phyloP scores from a whole-genome alignment of 2,329 filamentous ascomycete species.

The Anisogramma anomala region DNA sequence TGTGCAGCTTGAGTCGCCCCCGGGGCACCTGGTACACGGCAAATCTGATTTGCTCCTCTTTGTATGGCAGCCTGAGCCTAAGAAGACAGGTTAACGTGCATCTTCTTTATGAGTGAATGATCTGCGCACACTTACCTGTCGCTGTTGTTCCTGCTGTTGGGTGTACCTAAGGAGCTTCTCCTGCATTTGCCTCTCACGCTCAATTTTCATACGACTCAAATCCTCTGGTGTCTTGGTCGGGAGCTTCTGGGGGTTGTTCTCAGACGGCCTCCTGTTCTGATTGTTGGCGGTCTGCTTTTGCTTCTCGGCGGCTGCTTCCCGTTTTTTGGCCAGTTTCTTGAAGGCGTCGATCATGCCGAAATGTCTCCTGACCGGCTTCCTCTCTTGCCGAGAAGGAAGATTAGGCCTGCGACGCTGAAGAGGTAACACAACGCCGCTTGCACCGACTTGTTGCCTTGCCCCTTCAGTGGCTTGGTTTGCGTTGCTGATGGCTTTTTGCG shows the following conservation, averaged over 20 bases:
- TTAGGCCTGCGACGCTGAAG: conserved; percentile 57
- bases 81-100: conserved; percentile 21
- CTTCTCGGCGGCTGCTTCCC: conserved; percentile 75
- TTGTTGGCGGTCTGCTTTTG: conserved; percentile 69
- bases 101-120: conserved; percentile 19
- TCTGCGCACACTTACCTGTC: conserved; percentile 36
- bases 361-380: conserved; percentile 75
- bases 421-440: conserved; percentile 34
- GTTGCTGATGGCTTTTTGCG: conserved; percentile 42
- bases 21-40: conserved; percentile 34
- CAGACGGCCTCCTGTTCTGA: conserved; percentile 71
- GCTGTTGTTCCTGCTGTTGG: conserved; percentile 47
- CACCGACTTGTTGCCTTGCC: conserved; percentile 26
- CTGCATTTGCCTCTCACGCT: conserved; percentile 61
- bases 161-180: conserved; percentile 46
- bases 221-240: conserved; percentile 71
- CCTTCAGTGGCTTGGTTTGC: conserved; percentile 33
- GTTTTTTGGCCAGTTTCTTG: conserved; percentile 89
- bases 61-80: conserved; percentile 22
- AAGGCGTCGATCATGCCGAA: conserved; percentile 85
- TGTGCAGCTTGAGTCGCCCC: conserved; percentile 26
- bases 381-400: conserved; percentile 72
- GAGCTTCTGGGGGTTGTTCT: conserved; percentile 37
- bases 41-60: conserved; percentile 33
- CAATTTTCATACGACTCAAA: conserved; percentile 79